These are phyloP conservation scores for Penicillium tannophilum DNA, from an alignment of 495 filamentous ascomycete species.

Conservation along the genomic window DNA sequence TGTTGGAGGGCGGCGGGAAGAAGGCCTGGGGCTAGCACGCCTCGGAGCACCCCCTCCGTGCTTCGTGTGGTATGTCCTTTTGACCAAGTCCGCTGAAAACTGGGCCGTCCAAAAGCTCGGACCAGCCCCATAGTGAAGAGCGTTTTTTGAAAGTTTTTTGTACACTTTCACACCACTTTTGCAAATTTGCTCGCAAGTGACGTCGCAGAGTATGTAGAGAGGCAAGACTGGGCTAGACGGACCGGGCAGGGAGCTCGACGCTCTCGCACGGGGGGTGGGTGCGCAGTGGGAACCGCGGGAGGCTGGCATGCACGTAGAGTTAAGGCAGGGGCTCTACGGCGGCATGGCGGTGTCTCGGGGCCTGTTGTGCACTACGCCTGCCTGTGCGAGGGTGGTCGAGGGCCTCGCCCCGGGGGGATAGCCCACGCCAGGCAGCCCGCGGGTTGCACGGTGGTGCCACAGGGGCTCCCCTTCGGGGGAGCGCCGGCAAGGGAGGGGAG, in stretches of 20 bases:
- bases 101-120: constrained; percentile 4
- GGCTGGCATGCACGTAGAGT: not conserved
- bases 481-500: too few species aligned
- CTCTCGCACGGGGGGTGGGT: not conserved
- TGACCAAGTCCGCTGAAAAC: not conserved
- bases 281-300: not conserved
- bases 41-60: not conserved
- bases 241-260: not conserved
- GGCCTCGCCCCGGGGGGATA: not conserved
- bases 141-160: constrained; percentile 10
- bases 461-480: not conserved
- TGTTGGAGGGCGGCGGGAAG: too few species aligned
- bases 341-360: not conserved
- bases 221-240: constrained; percentile 8
- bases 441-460: not conserved
- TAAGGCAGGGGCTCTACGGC: not conserved
- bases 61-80: not conserved
- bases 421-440: not conserved
- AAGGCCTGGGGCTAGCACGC: too few species aligned
- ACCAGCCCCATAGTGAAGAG: constrained; percentile 17
- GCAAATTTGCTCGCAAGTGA: constrained; percentile 6
- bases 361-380: not conserved
- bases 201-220: constrained; percentile 26
- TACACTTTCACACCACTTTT: constrained; percentile 2
- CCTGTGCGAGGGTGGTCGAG: too few species aligned